A percentile compares a stretch with the other conserved stretches of the same genome.
These are phyloP conservation scores for Botrytis squamosa DNA, from an alignment of 2,329 filamentous ascomycete species.

Conservation along the genomic window DNA sequence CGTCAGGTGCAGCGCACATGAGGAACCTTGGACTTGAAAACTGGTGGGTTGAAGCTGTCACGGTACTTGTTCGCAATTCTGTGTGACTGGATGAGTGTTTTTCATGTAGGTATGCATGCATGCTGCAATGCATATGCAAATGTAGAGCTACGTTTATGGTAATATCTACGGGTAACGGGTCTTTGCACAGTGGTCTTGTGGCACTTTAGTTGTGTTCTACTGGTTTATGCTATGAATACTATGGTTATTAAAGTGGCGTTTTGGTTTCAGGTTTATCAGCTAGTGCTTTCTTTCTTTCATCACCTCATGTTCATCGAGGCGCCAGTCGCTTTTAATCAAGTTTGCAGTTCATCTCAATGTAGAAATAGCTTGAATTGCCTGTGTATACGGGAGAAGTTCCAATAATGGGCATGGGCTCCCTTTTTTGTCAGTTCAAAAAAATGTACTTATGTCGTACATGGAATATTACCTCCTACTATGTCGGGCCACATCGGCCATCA, in stretches of 20 bases:
- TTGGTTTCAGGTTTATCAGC: slow-evolving; percentile 3
- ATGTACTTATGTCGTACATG: slow-evolving; percentile 1
- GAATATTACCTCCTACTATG: neutral
- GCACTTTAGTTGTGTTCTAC: neutral
- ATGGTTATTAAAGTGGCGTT: neutral
- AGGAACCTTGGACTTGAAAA: neutral
- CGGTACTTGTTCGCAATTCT: neutral
- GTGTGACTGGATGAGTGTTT: neutral
- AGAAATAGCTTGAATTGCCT: neutral
- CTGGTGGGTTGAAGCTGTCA: neutral
- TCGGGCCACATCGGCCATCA: neutral
- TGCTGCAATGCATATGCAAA: slow-evolving; percentile 12
- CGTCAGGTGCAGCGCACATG: neutral
- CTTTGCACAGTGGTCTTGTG: slow-evolving; percentile 2
- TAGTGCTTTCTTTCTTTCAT: neutral
- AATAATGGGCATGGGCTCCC: neutral
- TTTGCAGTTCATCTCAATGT: neutral
- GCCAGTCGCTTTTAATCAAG: neutral
- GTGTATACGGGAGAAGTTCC: neutral
- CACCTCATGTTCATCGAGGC: neutral
- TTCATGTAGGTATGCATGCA: neutral
- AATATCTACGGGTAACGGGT: slow-evolving; percentile 3
- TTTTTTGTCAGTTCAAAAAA: neutral
- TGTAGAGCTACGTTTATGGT: neutral
- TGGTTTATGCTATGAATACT: neutral